Base-by-base conservation (phyloP, 768 basidiomycete genomes). In the Psilocybe tampanensis region DNA sequence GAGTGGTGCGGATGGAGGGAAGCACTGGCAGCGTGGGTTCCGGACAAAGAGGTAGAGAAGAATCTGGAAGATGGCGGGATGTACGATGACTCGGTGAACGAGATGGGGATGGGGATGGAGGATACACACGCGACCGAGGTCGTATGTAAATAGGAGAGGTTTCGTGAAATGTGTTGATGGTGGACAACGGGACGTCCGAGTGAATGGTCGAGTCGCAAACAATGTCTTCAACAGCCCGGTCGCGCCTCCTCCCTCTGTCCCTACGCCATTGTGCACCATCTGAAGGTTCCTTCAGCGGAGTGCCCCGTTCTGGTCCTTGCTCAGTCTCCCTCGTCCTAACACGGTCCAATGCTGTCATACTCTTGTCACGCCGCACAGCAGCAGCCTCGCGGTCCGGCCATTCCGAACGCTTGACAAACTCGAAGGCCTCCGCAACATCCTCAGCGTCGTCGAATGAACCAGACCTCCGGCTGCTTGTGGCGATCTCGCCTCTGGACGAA, bases 341-440 rank as follows among this genome's bases (percentile, higher is more conserved):
- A 54, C 82, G 78, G 56, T 88, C 84, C 53, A 89, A 68, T 19
- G 76, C 78, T 18, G 85, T 83, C 33, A 80, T 75, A 66, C 89
- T 91, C 69, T 81, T 85, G 66, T 89, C 86, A 56, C 89, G 77
- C 55, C 89, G 78, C 47, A 86, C 75, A 18, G 86, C 88, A 54
- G 85, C 88, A 5, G 83, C 76, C 73, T 91, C 91, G 39, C 88
- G 83, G 69, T 90, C 90, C 1, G 88, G 89, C 92, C 92, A 92
- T 61, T 90, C 91, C 15, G 92, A 86, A 42, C 91, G 83, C 68
- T 90, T 92, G 45, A 92, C 89, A 64, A 91, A 92, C 75, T 92
- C 84, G 66, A 85, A 92, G 66, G 86, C 81, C 17, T 89, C 80
- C 59, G 88, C 82, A 22, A 83, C 81, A 43, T 90, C 85, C 57